Evolutionary conservation across 2,329 filamentous ascomycete genomes (phyloP).

Genomic region (Penicillium olsonii): DNA sequence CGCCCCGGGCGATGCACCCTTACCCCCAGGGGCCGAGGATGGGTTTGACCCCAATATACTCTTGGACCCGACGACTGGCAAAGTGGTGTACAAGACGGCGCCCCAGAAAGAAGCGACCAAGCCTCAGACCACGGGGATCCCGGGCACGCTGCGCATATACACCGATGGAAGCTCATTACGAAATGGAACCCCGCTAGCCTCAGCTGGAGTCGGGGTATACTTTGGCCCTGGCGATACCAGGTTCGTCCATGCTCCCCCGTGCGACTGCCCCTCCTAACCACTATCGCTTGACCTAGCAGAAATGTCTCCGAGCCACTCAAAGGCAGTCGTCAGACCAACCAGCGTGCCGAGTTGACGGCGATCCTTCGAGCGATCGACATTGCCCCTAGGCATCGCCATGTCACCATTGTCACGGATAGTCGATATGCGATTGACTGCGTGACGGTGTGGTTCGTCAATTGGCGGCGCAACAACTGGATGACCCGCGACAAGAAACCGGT

Average conservation of each 20-base stretch:
- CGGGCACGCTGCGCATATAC: conserved; percentile 60
- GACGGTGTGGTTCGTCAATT: conserved; percentile 77
- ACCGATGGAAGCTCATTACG: conserved; percentile 64
- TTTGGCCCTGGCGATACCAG: conserved; percentile 61
- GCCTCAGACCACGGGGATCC: conserved; percentile 42
- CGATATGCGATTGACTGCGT: conserved; percentile 88
- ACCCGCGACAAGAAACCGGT: conserved; percentile 71
- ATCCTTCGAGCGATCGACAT: conserved; percentile 80
- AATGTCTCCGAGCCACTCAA: conserved; percentile 75
- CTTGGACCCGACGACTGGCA: conserved; percentile 56
- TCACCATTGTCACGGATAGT: conserved; percentile 85
- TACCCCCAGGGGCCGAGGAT: conserved; percentile 59
- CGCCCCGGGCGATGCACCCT: conserved; percentile 57
- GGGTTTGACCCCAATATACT: conserved; percentile 62
- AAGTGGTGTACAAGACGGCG: conserved; percentile 57
- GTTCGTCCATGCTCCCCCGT: conserved; percentile 40
- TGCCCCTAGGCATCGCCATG: conserved; percentile 65
- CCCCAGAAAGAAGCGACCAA: conserved; percentile 53
- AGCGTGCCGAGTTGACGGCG: conserved; percentile 91
- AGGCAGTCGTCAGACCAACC: conserved; percentile 82
- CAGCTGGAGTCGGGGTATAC: conserved; percentile 65
- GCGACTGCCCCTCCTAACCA: conserved; percentile 19
- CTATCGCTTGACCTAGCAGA: conserved; percentile 43
- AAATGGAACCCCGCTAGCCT: conserved; percentile 58
- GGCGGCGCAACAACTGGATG: conserved; percentile 76